Percentiles rank a stretch among this genome's conserved stretches.
Evolutionary conservation across 768 basidiomycete genomes (phyloP).

Genomic region (Baorangia bicolor): DNA sequence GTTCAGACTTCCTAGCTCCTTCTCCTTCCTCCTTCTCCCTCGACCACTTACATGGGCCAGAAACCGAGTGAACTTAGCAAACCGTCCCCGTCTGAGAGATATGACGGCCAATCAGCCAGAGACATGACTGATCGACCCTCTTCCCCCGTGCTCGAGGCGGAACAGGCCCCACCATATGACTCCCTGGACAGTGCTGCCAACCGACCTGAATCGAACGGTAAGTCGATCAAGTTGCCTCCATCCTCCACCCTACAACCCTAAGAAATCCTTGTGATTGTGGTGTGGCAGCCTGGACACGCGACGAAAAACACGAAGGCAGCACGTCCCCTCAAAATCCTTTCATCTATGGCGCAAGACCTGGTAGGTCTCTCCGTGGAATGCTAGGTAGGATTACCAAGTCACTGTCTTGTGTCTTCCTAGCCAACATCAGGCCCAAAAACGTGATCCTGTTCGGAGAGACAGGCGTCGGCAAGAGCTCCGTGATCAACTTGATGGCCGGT

Average conservation of each 20-base stretch:
- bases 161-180: background rate
- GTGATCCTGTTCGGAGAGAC: constrained; percentile 12
- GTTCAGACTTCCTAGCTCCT: no score
- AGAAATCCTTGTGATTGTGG: background rate
- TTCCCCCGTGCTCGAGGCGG: background rate
- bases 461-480: constrained; percentile 8
- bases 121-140: background rate
- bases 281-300: background rate
- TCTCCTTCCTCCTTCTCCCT: no score
- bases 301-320: background rate
- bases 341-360: background rate
- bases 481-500: constrained; percentile 9
- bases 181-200: no score
- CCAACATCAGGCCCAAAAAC: background rate
- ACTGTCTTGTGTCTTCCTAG: background rate
- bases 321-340: background rate
- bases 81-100: no score
- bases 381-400: background rate
- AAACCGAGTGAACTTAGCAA: background rate
- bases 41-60: background rate
- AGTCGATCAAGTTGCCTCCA: no score
- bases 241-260: no score
- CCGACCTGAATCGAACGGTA: no score
- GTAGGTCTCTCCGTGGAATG: background rate
- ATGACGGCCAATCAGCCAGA: background rate